Evolutionary conservation across 139 green algal species (phyloP).

Genomic region (Tetratostichococcus sp.): DNA sequence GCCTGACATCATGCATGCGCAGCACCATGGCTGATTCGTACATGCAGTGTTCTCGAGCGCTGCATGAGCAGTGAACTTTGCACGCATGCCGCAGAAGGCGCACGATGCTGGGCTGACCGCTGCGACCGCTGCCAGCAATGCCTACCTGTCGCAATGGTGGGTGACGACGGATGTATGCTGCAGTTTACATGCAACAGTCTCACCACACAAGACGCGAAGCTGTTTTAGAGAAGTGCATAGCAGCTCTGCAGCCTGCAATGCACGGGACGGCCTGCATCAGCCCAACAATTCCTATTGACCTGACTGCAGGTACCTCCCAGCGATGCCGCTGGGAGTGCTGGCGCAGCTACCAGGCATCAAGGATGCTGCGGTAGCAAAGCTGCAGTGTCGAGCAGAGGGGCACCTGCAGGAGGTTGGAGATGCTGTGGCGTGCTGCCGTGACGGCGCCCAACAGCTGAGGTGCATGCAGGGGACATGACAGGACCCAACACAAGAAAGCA

Average conservation of each 20-base stretch:
- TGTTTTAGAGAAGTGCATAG: no score
- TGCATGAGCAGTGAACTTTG: neutral
- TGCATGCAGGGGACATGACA: neutral
- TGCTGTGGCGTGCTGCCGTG: neutral
- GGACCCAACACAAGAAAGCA: no score
- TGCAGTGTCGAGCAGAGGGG: neutral
- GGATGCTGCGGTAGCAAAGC: neutral
- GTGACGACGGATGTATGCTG: no score
- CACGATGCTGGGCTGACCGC: neutral
- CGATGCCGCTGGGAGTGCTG: neutral
- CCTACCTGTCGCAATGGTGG: neutral
- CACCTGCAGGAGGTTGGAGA: neutral
- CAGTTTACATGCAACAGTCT: no score
- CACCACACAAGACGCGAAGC: no score
- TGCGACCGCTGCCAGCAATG: neutral
- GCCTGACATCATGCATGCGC: no score
- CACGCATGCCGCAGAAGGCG: neutral
- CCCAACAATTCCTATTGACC: neutral
- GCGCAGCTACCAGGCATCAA: neutral
- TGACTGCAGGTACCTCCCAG: neutral
- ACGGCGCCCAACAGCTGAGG: neutral
- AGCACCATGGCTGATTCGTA: no score
- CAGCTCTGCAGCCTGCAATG: no score
- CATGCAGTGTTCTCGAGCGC: neutral
- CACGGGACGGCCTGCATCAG: no score